Percentiles rank a stretch among this genome's conserved stretches.
Evolutionary conservation across 1,284 basidiomycete genomes (phyloP).

Genomic region (Pascua guehoae): DNA sequence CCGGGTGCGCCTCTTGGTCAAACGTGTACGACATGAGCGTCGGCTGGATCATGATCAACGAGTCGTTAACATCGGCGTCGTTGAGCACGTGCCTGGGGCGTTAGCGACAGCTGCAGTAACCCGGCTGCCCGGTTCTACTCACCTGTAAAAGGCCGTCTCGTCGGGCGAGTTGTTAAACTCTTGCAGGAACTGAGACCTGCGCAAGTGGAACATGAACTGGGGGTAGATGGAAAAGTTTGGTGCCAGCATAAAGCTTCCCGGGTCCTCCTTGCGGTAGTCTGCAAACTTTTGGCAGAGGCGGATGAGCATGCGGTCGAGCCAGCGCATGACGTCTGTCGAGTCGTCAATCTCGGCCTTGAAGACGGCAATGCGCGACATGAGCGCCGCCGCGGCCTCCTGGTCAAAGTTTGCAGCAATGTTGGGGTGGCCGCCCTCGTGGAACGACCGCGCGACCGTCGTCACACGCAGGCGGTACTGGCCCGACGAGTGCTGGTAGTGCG

Average conservation of each 20-base stretch:
- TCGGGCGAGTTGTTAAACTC: slow-evolving; percentile 99
- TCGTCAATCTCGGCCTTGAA: slow-evolving; percentile 99
- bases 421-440: slow-evolving; percentile 93
- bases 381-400: slow-evolving; percentile 94
- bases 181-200: slow-evolving; percentile 96
- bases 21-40: slow-evolving; percentile 99
- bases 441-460: slow-evolving; percentile 93
- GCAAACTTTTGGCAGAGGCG: slow-evolving; percentile 99
- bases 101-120: too few species aligned
- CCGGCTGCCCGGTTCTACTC: slow-evolving; percentile 52
- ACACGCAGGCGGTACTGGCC: slow-evolving; percentile 92
- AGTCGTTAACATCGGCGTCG: slow-evolving; percentile 98
- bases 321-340: slow-evolving; percentile 91
- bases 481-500: slow-evolving; percentile 96
- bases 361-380: slow-evolving; percentile 98
- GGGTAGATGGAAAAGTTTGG: slow-evolving; percentile 99
- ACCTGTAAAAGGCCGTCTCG: slow-evolving; percentile 91
- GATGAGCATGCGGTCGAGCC: slow-evolving; percentile 98
- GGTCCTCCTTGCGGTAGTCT: slow-evolving; percentile 97
- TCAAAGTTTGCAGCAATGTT: slow-evolving; percentile 93
- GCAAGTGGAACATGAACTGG: slow-evolving; percentile 99
- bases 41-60: slow-evolving; percentile 99
- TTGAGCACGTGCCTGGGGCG: slow-evolving; percentile 77
- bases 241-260: slow-evolving; percentile 83
- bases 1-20: slow-evolving; percentile 83